Base-by-base conservation (phyloP, 139 green algal genomes). In the Yamagishiella unicocca region DNA sequence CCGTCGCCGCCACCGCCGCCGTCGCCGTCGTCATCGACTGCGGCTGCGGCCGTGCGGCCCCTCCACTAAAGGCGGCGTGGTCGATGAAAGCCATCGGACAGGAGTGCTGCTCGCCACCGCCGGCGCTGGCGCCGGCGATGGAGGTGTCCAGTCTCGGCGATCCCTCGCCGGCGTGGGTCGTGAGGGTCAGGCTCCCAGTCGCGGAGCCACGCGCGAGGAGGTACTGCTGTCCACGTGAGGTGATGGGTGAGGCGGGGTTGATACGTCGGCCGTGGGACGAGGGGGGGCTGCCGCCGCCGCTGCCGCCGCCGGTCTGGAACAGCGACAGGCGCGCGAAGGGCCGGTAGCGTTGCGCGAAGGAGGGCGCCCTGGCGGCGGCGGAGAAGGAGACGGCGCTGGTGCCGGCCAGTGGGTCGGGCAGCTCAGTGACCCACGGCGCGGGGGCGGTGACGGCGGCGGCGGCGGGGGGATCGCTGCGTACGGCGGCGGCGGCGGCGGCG, bases 351-450 rank as follows among this genome's bases (percentile, higher is more conserved):
- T 43, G 73, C 17, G 40, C 70, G 19, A 81, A 81, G 73, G 73
- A 81, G 31, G 73, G 40, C 9, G 42, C 58, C 24, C 42, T 33
- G 7, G 71, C 55, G 8, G 4, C 46, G n/a, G 38, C 42, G 5
- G 73, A 10, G 1, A 33, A 82, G 45, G 35, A 45, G 9, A 37
- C n/a, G 29, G 75, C 75, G 75, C 27, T 35, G 55, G 50, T 84
- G 25, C 50, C 40, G 19, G 43, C 77, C 27, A 84, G 77, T 10
- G 77, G 77, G 33, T 84, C 77, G 1, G 77, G 55, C 14, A 84
- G 38, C 25, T 74, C 77, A 25, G 53, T 10, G 33, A 83, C 35
- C 76, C 76, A 83, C 33, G 76, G 27, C 31, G 45, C 75, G 1
- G 12, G 21, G 31, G 31, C 8, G 75, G 43, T 54, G 35, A 2